Evolutionary conservation across 2,329 filamentous ascomycete species (phyloP).

Genomic region (Xylariaceae sp.): DNA sequence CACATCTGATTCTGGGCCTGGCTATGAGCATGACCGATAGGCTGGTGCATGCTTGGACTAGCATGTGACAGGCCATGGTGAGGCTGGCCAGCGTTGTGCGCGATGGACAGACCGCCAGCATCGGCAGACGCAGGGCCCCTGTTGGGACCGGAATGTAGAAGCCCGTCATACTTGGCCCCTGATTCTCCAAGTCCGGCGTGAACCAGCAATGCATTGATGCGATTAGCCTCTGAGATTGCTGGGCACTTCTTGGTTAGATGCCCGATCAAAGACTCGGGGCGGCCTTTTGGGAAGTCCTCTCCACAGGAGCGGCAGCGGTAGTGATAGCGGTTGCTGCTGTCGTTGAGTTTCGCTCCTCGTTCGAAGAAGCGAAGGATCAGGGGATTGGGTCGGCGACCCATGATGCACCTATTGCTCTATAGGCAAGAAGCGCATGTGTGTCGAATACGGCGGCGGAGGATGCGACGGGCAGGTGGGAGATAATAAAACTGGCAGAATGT

Average conservation of each 20-base stretch:
- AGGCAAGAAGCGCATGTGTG: not conserved
- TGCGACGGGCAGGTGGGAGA: slow-evolving; percentile 17
- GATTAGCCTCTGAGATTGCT: slow-evolving; percentile 67
- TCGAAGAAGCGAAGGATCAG: slow-evolving; percentile 86
- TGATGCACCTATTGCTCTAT: slow-evolving; percentile 36
- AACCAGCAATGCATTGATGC: slow-evolving; percentile 67
- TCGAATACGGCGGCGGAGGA: slow-evolving; percentile 7
- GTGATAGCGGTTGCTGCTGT: slow-evolving; percentile 86
- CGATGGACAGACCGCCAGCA: not conserved
- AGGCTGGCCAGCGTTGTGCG: not conserved
- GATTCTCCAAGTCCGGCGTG: slow-evolving; percentile 58
- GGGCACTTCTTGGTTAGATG: slow-evolving; percentile 86
- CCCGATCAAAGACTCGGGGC: slow-evolving; percentile 73
- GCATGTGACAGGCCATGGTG: not conserved
- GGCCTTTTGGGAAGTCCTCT: slow-evolving; percentile 83
- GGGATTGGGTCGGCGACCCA: slow-evolving; percentile 80
- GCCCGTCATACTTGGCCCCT: slow-evolving; percentile 19
- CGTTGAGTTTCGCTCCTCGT: slow-evolving; percentile 77
- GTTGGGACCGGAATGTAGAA: slow-evolving; percentile 32
- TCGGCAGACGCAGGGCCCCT: slow-evolving; percentile 12
- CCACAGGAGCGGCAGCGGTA: slow-evolving; percentile 87
- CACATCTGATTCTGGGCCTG: slow-evolving; percentile 47
- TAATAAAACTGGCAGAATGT: slow-evolving; percentile 32
- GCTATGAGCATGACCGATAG: slow-evolving; percentile 19
- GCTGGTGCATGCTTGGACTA: not conserved